Evolutionary conservation across 2,329 filamentous ascomycete species (phyloP), one percentile per base, ranked within the genome.

Genomic region (Trichoderma sp.): DNA sequence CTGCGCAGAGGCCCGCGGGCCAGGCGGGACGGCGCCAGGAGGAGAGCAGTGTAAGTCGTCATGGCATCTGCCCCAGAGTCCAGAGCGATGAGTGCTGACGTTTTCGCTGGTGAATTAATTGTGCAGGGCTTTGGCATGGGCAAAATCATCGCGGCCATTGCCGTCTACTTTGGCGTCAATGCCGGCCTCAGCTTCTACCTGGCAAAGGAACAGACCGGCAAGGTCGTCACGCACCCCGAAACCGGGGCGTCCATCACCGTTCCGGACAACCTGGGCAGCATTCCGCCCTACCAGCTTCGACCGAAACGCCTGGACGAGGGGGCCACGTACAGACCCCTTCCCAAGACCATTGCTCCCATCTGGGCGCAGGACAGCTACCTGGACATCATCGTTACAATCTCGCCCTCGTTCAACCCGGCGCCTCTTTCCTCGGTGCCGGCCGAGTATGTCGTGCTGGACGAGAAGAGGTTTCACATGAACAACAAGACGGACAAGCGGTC

Each of bases 301-400:
- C 90, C 91, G n/a, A 79, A 83, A 70, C 77, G 79, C 69, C 81
- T 89, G 76, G 78, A 89, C 80, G 84, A 88, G 70, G 88, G 87
- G 73, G 90, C 89, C 26, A 80, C 84, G 61, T 90, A 90, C 77
- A 91, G 85, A 74, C 79, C 81, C 1, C 81, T 93, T 21, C 93
- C 94, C 1, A 85, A 90, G 72, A 86, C 85, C 68, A 84, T 97
- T 70, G 91, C 91, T 46, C 94, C 96, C 26, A 93, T 98, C 76
- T 99, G 96, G 96, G 89, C 92, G 2, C 82, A 86, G 59, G 89
- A 96, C 77, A 92, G 89, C 75, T 83, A 87, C 70, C 80, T 99
- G 73, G 96, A 99, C 79, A 88, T 99, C 74, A 84, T 88, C 73
- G 87, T 99, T 77, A 96, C 95, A 74, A 87, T 98, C 67, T 95